A percentile compares a stretch with the other conserved stretches of the same genome.
These are phyloP conservation scores for Trichoderma polysporum DNA, from an alignment of 2,329 filamentous ascomycete genomes.

Conservation along the genomic window DNA sequence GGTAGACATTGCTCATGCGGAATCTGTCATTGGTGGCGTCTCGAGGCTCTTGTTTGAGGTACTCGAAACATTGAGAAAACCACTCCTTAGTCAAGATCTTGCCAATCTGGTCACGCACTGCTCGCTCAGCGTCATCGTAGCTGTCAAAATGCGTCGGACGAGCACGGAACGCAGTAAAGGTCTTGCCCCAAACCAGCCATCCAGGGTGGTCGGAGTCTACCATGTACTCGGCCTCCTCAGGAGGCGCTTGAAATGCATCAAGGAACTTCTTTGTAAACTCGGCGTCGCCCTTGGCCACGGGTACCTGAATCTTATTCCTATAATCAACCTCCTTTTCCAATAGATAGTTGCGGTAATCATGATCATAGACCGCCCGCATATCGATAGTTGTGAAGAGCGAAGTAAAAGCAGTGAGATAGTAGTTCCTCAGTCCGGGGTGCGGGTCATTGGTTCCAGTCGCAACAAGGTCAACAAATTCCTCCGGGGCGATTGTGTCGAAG, in stretches of 20 bases:
- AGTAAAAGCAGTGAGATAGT: slow-evolving; percentile 78
- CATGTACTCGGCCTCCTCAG: slow-evolving; percentile 71
- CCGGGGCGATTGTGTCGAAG: slow-evolving; percentile 83
- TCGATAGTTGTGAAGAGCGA: slow-evolving; percentile 81
- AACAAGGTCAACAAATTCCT: slow-evolving; percentile 79
- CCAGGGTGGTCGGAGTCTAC: slow-evolving; percentile 90
- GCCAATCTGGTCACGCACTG: slow-evolving; percentile 76
- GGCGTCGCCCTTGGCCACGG: slow-evolving; percentile 71
- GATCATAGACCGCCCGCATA: slow-evolving; percentile 78
- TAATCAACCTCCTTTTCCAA: slow-evolving; percentile 71
- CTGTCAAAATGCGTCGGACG: slow-evolving; percentile 64
- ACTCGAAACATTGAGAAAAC: slow-evolving; percentile 85
- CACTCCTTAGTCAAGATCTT: slow-evolving; percentile 76
- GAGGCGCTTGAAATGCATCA: slow-evolving; percentile 71
- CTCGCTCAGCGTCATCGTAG: slow-evolving; percentile 79
- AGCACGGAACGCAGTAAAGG: slow-evolving; percentile 75
- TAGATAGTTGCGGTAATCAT: slow-evolving; percentile 85
- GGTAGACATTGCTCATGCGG: slow-evolving; percentile 80
- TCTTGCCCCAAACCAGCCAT: slow-evolving; percentile 94
- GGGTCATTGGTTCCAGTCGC: slow-evolving; percentile 82
- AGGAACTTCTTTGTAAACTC: slow-evolving; percentile 79
- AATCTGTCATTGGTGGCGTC: slow-evolving; percentile 82
- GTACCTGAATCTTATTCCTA: slow-evolving; percentile 71
- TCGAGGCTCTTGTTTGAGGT: slow-evolving; percentile 92
- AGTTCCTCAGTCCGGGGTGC: slow-evolving; percentile 78